A percentile compares a stretch with the other conserved stretches of the same genome.
Conservation (phyloP, 352 stramenopile species). For the Pythium rhizo-oryzae region DNA sequence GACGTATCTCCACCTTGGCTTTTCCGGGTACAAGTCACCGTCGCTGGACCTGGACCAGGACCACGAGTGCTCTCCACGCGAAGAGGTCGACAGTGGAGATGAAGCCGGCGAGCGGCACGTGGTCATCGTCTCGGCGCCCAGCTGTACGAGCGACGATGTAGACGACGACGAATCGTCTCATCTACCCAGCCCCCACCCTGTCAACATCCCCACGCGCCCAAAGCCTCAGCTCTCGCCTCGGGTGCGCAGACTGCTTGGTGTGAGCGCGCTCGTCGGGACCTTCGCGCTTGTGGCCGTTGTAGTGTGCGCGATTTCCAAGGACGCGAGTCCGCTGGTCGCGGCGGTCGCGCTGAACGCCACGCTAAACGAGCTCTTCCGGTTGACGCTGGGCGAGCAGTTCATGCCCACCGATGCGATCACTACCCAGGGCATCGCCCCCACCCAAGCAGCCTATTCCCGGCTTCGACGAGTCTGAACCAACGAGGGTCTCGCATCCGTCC, state of each 20-base stretch:
- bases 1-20: neutral
- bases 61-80: neutral
- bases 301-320: neutral
- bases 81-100: neutral
- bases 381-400: constrained; percentile 23
- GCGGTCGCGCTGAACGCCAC: constrained; percentile 43
- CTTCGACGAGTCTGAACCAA: no score
- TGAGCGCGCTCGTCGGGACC: neutral
- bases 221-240: neutral
- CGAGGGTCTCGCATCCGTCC: no score
- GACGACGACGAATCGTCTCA: neutral
- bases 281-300: neutral
- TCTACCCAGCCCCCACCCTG: neutral
- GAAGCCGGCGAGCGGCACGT: neutral
- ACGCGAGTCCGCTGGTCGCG: constrained; percentile 23
- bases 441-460: no score
- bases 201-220: no score
- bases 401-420: constrained; percentile 7
- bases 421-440: no score
- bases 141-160: neutral
- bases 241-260: neutral
- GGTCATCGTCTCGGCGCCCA: neutral
- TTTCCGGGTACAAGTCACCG: neutral
- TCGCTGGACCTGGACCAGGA: neutral
- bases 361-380: constrained; percentile 43